Evolutionary conservation across 169 alveolate genomes (phyloP), one percentile per base, ranked within the genome.

Genomic region (Cryptosporidium andersoni): DNA sequence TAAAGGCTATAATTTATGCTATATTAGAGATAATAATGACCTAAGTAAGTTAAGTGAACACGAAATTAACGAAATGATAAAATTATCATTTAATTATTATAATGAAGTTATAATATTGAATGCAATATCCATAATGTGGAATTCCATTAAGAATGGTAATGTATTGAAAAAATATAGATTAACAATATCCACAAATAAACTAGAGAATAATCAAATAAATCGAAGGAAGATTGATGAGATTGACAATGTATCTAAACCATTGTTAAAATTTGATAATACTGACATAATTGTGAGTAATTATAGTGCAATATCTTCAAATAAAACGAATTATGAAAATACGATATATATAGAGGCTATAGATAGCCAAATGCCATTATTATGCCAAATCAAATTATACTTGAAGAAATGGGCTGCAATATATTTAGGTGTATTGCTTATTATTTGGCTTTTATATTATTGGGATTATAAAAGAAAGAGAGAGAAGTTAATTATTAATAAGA

Each of bases 111-210:
- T 60, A 36, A 60, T 66, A 40, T 48, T 52, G 36, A 66, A 47
- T 40, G 81, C 81, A 4, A 16, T 66, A 39, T 66, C 81, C 36
- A 66, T 66, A 2, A 66, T 66, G 81, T 66, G 81, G 81, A 66
- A 55, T 39, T 66, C 81, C 5, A 66, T 66, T 43, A 66, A 66
- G 55, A 66, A 55, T 1, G 65, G 81, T 2, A 66, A 66, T 51
- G 51, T 65, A 8, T 40, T 66, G 16, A 34, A 48, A 8, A 49
- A 52, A 14, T 66, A 66, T 16, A 40, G 56, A 53, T 12, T 66
- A 8, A 66, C 9, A 34, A 4, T 62, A 36, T 25, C 25, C 25
- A 25, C 25, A 25, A 25, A 25, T 25, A 25, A 25, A 25, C 25
- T 25, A 25, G 25, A 25, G 25, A 25, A 25, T 25, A 25, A 25